phyloP scores from a whole-genome alignment of 2,329 filamentous ascomycete genomes.

The Ophiocordyceps unilateralis region DNA sequence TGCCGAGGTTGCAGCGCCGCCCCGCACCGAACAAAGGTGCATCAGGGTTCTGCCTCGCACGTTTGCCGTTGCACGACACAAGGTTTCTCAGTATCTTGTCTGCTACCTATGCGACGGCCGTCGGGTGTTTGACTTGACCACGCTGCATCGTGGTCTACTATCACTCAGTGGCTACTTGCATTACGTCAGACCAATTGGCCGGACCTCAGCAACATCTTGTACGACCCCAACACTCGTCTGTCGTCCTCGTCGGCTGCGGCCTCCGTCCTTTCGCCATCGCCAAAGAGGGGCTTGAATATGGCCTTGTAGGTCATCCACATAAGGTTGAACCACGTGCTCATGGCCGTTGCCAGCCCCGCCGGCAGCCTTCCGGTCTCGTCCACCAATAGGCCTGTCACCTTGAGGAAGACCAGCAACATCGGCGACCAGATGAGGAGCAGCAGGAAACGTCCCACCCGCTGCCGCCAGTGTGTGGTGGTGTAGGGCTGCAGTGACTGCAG shows the following conservation, averaged over 20 bases:
- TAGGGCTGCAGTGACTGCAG: constrained; percentile 55
- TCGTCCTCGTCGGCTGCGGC: constrained; percentile 2
- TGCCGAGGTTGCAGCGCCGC: too few relatives aligned
- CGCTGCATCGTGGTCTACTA: too few relatives aligned
- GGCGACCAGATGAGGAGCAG: constrained; percentile 40
- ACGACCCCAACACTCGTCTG: constrained; percentile 5
- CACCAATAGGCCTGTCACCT: constrained; percentile 27
- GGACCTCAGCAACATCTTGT: constrained; percentile 6
- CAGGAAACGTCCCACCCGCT: constrained; percentile 46
- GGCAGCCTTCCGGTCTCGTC: constrained; percentile 53
- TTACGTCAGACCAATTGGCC: neutral
- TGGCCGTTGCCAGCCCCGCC: constrained; percentile 40
- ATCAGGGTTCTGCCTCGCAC: too few relatives aligned
- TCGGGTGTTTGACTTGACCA: too few relatives aligned
- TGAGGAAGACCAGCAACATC: constrained; percentile 38
- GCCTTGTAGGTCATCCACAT: constrained; percentile 28
- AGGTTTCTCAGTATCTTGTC: too few relatives aligned
- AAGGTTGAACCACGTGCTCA: constrained; percentile 32
- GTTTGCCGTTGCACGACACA: too few relatives aligned
- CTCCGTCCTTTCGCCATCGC: constrained; percentile 62
- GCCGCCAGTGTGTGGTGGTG: constrained; percentile 45
- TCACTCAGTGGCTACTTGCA: too few relatives aligned
- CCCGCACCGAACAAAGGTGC: too few relatives aligned
- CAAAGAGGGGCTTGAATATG: constrained; percentile 46
- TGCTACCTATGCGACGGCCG: too few relatives aligned